Conservation (phyloP, 805 yeast species). For the Teunomyces cretensis region DNA sequence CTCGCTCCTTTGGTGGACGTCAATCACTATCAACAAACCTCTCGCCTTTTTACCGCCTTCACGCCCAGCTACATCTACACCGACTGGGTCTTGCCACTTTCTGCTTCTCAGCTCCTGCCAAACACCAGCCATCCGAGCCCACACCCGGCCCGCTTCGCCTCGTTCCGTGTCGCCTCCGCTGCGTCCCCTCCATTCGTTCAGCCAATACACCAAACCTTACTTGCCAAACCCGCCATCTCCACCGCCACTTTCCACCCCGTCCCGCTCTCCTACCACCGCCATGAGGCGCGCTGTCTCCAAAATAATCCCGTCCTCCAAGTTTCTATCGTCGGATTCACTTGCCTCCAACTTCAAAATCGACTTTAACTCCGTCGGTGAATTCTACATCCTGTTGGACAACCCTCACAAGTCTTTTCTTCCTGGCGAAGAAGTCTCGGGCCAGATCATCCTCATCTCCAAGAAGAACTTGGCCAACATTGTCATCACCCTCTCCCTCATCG, state of each 20-base stretch:
- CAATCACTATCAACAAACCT: not conserved
- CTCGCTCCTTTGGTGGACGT: constrained; percentile 2
- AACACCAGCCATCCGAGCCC: not conserved
- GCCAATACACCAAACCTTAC: too few species aligned
- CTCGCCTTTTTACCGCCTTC: not conserved
- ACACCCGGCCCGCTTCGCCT: not conserved
- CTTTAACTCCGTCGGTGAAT: constrained; percentile 52
- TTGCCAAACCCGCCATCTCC: not conserved
- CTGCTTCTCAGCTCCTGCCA: too few species aligned
- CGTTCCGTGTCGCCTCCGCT: not conserved
- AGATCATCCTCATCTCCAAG: constrained; percentile 54
- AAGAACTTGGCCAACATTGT: constrained; percentile 55
- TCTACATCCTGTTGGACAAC: constrained; percentile 67
- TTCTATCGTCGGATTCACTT: constrained; percentile 9
- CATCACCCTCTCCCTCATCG: constrained; percentile 54
- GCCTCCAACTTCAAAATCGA: constrained; percentile 30
- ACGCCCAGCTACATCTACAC: not conserved
- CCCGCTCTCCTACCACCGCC: constrained; percentile 1
- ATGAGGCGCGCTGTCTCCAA: constrained; percentile 56
- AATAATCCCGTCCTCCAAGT: constrained; percentile 31
- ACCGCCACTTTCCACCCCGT: not conserved
- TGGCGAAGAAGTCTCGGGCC: constrained; percentile 72
- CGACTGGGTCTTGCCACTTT: too few species aligned
- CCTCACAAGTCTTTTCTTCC: constrained; percentile 81
- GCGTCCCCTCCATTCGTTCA: too few species aligned